Evolutionary conservation across 2,329 filamentous ascomycete genomes (phyloP).

Genomic region (Onygenales sp.): DNA sequence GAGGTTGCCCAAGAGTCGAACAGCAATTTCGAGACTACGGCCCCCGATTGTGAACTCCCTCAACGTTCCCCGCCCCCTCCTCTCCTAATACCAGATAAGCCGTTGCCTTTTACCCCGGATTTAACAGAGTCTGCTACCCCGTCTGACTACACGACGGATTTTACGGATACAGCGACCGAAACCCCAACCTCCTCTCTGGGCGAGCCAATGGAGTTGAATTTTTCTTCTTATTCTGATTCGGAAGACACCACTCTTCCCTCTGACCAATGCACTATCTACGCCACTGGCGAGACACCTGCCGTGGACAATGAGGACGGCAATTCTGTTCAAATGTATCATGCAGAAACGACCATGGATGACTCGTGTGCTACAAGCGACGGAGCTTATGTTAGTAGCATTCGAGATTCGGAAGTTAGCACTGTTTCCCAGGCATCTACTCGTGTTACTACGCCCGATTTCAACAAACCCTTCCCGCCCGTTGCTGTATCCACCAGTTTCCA

Average conservation of each 20-base stretch:
- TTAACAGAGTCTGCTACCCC: constrained; percentile 30
- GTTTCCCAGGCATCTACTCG: constrained; percentile 76
- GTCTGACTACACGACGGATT: constrained; percentile 16
- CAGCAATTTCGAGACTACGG: neutral
- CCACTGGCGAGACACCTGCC: constrained; percentile 21
- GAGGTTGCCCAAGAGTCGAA: neutral
- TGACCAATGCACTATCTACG: constrained; percentile 21
- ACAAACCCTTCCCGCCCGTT: constrained; percentile 45
- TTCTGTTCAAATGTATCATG: constrained; percentile 38
- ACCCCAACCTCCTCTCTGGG: constrained; percentile 23
- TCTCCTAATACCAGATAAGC: constrained; percentile 33
- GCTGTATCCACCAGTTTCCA: constrained; percentile 60
- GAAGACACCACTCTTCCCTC: constrained; percentile 15
- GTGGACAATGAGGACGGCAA: constrained; percentile 25
- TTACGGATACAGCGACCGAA: constrained; percentile 24
- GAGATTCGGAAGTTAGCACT: constrained; percentile 71
- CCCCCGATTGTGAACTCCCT: neutral
- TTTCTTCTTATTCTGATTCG: constrained; percentile 9
- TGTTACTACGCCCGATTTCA: constrained; percentile 73
- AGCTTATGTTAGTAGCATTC: constrained; percentile 62
- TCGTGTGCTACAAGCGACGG: constrained; percentile 70
- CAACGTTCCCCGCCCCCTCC: constrained; percentile 36
- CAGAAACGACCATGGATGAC: constrained; percentile 54
- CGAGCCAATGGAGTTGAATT: constrained; percentile 7
- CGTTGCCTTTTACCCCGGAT: constrained; percentile 24